These are phyloP conservation scores for Xylariaceae sp. DNA, from an alignment of 2,329 filamentous ascomycete species.

Conservation along the genomic window DNA sequence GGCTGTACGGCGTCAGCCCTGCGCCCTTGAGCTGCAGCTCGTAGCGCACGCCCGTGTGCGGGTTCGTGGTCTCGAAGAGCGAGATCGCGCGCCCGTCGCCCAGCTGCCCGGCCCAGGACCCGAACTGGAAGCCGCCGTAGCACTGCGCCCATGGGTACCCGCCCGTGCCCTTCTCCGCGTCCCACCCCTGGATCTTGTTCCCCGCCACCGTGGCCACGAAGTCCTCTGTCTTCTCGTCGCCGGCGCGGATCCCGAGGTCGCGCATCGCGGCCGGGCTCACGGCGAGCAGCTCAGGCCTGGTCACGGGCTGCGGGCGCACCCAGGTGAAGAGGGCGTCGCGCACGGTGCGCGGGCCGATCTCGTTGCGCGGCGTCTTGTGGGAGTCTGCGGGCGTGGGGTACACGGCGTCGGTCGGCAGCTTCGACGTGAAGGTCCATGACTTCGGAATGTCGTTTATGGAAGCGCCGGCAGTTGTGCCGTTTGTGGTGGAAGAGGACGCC, in stretches of 20 bases:
- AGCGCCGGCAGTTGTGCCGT: conserved; percentile 30
- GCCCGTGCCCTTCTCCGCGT: conserved; percentile 67
- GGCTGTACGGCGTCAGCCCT: conserved; percentile 89
- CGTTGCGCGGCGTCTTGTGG: conserved; percentile 77
- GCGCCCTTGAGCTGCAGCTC: conserved; percentile 96
- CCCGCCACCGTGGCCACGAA: conserved; percentile 82
- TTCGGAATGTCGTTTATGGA: conserved; percentile 64
- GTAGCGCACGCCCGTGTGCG: conserved; percentile 72
- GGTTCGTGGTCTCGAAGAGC: conserved; percentile 86
- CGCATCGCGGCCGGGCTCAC: conserved; percentile 79
- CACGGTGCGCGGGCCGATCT: conserved; percentile 82
- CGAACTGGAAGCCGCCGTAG: conserved; percentile 84
- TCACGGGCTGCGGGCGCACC: conserved; percentile 78
- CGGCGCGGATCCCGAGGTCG: conserved; percentile 76
- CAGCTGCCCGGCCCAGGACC: conserved; percentile 93
- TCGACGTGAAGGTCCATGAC: conserved; percentile 68
- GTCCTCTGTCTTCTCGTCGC: conserved; percentile 72
- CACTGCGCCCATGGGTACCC: conserved; percentile 98
- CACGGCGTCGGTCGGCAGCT: conserved; percentile 74
- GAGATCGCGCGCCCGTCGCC: conserved; percentile 95
- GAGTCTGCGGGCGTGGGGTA: conserved; percentile 84
- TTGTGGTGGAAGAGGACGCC: conserved; percentile 43
- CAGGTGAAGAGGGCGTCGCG: conserved; percentile 87
- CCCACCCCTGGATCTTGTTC: conserved; percentile 81
- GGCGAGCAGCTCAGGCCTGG: conserved; percentile 78